phyloP scores from a whole-genome alignment of 352 stramenopile species.

The Globisporangium spinosum region DNA sequence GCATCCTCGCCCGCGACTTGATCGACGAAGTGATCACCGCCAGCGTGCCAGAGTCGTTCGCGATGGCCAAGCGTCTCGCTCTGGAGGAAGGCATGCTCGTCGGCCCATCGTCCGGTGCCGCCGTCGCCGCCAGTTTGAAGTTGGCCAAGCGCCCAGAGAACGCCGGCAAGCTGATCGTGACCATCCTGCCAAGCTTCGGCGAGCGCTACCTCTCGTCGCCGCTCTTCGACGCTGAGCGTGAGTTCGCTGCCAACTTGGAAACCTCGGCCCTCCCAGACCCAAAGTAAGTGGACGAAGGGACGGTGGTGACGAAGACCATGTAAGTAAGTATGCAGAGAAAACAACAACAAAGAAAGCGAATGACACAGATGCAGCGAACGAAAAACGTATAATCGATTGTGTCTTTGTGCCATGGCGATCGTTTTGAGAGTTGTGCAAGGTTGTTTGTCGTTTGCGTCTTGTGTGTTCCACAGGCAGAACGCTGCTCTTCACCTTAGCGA shows the following conservation, averaged over 20 bases:
- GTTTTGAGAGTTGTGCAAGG: background rate
- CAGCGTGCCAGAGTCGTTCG: constrained; percentile 78
- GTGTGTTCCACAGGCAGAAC: background rate
- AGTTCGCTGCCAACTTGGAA: constrained; percentile 59
- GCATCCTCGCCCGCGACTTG: constrained; percentile 73
- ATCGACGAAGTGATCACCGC: constrained; percentile 89
- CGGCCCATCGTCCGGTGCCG: constrained; percentile 83
- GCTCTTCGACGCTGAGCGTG: constrained; percentile 77
- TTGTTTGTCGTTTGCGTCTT: background rate
- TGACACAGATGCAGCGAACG: background rate
- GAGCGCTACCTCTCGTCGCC: constrained; percentile 84
- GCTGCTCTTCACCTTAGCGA: background rate
- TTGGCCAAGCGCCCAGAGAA: constrained; percentile 80
- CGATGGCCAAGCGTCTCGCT: constrained; percentile 82
- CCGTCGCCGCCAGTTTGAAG: constrained; percentile 81
- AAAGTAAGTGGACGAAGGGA: constrained; percentile 2
- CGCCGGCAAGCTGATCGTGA: constrained; percentile 85
- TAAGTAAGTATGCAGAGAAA: constrained; percentile 14
- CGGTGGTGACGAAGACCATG: background rate
- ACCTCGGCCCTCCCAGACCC: constrained; percentile 40
- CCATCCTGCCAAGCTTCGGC: constrained; percentile 89
- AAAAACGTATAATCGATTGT: constrained; percentile 7
- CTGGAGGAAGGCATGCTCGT: constrained; percentile 86
- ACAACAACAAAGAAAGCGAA: background rate
- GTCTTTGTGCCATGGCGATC: background rate